A percentile compares a stretch with the other conserved stretches of the same genome.
phyloP scores from a whole-genome alignment of 805 yeast genomes.

The Wickerhamomyces chambardii region DNA sequence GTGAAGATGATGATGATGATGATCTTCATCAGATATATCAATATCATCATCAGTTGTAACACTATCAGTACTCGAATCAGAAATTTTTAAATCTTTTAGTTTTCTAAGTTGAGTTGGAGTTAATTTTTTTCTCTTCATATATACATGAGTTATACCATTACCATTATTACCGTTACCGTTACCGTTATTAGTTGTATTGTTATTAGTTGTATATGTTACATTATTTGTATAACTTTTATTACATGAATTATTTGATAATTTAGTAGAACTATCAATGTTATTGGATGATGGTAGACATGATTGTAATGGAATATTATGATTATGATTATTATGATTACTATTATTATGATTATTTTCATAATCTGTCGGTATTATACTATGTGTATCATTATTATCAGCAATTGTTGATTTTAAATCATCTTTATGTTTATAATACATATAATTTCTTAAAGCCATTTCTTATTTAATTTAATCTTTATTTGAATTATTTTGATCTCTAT shows the following conservation, averaged over 20 bases:
- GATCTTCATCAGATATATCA: not conserved
- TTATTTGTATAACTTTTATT: too few relatives aligned
- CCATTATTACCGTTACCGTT: conserved; percentile 2
- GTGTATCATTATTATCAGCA: conserved; percentile 15
- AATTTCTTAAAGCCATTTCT: conserved; percentile 37
- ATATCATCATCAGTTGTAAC: not conserved
- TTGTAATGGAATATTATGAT: not conserved
- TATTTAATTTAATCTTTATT: too few relatives aligned
- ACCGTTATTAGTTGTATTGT: not conserved
- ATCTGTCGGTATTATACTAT: too few relatives aligned
- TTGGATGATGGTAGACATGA: not conserved
- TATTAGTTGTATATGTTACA: not conserved
- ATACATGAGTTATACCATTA: conserved; percentile 1
- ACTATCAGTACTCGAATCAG: not conserved
- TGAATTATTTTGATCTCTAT: too few relatives aligned
- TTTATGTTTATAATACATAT: conserved; percentile 31
- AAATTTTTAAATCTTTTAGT: conserved; percentile 5
- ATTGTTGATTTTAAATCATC: conserved; percentile 26
- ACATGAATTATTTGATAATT: too few relatives aligned
- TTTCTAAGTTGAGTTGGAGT: conserved; percentile 20
- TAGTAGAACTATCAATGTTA: not conserved
- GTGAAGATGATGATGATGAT: not conserved
- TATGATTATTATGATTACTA: too few relatives aligned
- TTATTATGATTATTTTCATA: too few relatives aligned
- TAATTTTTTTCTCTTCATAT: conserved; percentile 4